A percentile compares a stretch with the other conserved stretches of the same genome.
These are phyloP conservation scores for Fusarium albidum DNA, from an alignment of 2,329 filamentous ascomycete genomes.

Conservation along the genomic window DNA sequence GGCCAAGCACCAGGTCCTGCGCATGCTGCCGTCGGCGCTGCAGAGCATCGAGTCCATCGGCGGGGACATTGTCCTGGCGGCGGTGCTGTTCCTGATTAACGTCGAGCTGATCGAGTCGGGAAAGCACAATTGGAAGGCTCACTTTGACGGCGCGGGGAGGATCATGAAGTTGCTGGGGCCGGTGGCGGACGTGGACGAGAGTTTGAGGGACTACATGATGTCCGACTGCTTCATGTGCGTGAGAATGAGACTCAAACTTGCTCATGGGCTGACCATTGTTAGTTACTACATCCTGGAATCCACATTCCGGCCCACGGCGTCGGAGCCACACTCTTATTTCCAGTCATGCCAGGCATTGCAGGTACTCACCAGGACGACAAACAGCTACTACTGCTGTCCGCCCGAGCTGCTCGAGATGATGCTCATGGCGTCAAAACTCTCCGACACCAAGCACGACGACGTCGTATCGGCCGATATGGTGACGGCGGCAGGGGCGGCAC, in stretches of 20 bases:
- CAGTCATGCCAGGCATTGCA: conserved; percentile 47
- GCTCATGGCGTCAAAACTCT: conserved; percentile 52
- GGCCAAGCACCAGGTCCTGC: conserved; percentile 55
- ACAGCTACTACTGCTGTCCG: conserved; percentile 58
- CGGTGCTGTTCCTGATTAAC: conserved; percentile 59
- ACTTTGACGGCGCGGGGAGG: conserved; percentile 55
- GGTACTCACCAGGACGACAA: conserved; percentile 51
- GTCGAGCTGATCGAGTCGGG: conserved; percentile 60
- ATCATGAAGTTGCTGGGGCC: conserved; percentile 53
- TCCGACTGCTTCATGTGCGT: conserved; percentile 58
- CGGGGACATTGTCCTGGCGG: conserved; percentile 53
- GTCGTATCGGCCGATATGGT: conserved; percentile 41
- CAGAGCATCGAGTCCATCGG: conserved; percentile 48
- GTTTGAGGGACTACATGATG: conserved; percentile 54
- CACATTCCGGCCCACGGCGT: conserved; percentile 49
- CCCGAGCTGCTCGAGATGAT: conserved; percentile 55
- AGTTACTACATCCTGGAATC: conserved; percentile 58
- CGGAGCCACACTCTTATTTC: conserved; percentile 45
- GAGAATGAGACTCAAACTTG: neutral
- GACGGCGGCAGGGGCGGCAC: conserved; percentile 42
- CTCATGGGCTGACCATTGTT: conserved; percentile 13
- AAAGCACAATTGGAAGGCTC: conserved; percentile 56
- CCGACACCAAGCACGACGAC: conserved; percentile 40
- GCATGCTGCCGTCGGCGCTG: conserved; percentile 51
- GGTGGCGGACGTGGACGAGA: conserved; percentile 43